These are phyloP conservation scores for Macadamia integrifolia DNA, from an alignment of 164 flowering plant genomes.

Conservation along the genomic window DNA sequence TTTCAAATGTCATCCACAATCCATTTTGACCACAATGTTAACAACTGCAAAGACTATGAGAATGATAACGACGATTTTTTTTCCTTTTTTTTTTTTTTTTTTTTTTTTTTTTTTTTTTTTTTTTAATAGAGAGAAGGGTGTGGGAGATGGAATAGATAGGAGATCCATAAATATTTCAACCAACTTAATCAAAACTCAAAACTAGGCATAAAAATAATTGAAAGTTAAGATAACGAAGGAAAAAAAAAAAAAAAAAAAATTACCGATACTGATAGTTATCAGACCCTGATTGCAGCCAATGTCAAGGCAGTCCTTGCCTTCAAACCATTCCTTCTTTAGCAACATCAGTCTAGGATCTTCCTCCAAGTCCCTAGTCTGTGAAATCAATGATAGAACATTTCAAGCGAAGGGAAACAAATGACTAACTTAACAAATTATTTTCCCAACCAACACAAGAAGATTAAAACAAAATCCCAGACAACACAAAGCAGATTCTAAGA, in stretches of 20 bases:
- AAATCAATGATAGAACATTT: not conserved
- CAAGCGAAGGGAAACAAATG: not conserved
- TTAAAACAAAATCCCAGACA: too few relatives aligned
- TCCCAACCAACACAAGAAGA: not conserved
- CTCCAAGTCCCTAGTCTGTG: slow-evolving; percentile 45
- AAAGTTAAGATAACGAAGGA: not conserved
- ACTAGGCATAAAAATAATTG: not conserved
- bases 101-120: too few relatives aligned
- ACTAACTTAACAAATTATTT: not conserved
- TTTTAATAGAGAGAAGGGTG: too few relatives aligned
- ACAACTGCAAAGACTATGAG: too few relatives aligned
- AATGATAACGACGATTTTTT: too few relatives aligned
- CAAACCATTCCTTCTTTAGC: slow-evolving; percentile 83
- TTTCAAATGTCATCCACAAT: too few relatives aligned
- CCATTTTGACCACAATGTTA: too few relatives aligned
- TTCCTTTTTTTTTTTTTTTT: too few relatives aligned
- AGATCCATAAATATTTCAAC: too few relatives aligned
- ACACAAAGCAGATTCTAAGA: too few relatives aligned
- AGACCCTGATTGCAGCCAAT: slow-evolving; percentile 92
- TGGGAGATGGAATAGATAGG: too few relatives aligned
- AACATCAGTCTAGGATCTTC: slow-evolving; percentile 81
- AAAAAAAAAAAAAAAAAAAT: not conserved
- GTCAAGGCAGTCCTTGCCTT: slow-evolving; percentile 85
- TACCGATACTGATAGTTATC: slow-evolving; percentile 78
- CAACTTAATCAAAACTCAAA: too few relatives aligned